Evolutionary conservation across 306 rosid species (phyloP), one percentile per base, ranked within the genome.

Genomic region (Pueraria montana): DNA sequence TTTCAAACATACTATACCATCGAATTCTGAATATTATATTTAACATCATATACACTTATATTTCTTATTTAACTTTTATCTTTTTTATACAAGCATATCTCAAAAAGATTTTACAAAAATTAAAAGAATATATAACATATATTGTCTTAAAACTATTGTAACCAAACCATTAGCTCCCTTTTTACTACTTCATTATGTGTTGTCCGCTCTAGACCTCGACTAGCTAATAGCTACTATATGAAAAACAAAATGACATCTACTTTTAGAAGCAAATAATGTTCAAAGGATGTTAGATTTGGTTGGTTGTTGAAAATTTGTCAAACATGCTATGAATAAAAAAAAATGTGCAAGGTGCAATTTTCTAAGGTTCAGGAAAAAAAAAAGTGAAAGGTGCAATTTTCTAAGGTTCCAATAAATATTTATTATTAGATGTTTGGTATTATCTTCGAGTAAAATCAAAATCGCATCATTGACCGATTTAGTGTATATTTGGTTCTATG

Each of bases 181-280:
- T 52, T 53, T 53, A 53, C 26, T 1, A 40, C 16, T 24, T 69
- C 52, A 53, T 53, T 10, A 53, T 52, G 76, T 67, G 83, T 13
- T 53, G 70, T 42, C 83, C 43, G 11, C 11, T 38, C 13, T 24
- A 11, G 8, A 59, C 63, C 16, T 69, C 17, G 58, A 26, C 59
- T 59, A 59, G 66, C 34, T 59, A 59, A 8, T 24, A 55, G 77
- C 36, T 74, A 38, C 71, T 42, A 62, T 5, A n/a, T n/a, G 48
- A 34, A 4, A 4, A 66, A 59, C 16, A 58, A 24, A 38, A 59
- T 59, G 2, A 13, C 36, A 59, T 59, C 11, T 50, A 50, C 56
- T 17, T 48, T 50, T 50, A 17, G 21, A 16, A 17, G 8, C 56
- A 38, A 38, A 38, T 38, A 8, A 34, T 50, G 56, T 17, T 50